phyloP scores from a whole-genome alignment of 106 monocot genomes.

The Dioscorea dumetorum region DNA sequence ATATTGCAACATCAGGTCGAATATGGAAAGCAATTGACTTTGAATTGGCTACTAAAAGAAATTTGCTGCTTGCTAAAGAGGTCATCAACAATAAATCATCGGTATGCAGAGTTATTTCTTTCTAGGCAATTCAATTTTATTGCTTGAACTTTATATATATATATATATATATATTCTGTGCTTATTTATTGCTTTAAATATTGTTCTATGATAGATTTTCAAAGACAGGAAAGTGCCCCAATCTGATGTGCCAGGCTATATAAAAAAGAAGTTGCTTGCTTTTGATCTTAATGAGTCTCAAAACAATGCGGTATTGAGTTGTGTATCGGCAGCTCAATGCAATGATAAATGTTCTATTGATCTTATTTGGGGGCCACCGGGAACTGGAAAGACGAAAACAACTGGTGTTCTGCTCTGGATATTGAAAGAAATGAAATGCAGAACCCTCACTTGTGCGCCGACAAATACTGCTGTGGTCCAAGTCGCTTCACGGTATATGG shows the following conservation, averaged over 20 bases:
- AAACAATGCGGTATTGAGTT: conserved; percentile 18
- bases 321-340: conserved; percentile 11
- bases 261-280: not conserved
- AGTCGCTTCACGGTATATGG: conserved; percentile 37
- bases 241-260: not conserved
- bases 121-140: too few relatives aligned
- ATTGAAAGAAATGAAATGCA: conserved; percentile 14
- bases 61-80: conserved; percentile 2
- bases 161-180: not conserved
- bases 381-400: conserved; percentile 78
- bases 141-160: not conserved
- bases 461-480: conserved; percentile 58
- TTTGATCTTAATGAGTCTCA: conserved; percentile 36
- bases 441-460: conserved; percentile 50
- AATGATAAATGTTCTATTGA: conserved; percentile 12
- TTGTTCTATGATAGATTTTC: not conserved
- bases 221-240: not conserved
- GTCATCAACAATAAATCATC: not conserved
- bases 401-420: conserved; percentile 20
- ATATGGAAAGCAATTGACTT: conserved; percentile 14
- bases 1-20: conserved; percentile 19
- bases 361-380: conserved; percentile 90
- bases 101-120: not conserved
- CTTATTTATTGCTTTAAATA: not conserved
- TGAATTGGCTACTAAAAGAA: not conserved